Percentiles rank a stretch among this genome's conserved stretches.
Evolutionary conservation across 1,139 yeast genomes (phyloP).

Genomic region (Sugiyamaella novakii): DNA sequence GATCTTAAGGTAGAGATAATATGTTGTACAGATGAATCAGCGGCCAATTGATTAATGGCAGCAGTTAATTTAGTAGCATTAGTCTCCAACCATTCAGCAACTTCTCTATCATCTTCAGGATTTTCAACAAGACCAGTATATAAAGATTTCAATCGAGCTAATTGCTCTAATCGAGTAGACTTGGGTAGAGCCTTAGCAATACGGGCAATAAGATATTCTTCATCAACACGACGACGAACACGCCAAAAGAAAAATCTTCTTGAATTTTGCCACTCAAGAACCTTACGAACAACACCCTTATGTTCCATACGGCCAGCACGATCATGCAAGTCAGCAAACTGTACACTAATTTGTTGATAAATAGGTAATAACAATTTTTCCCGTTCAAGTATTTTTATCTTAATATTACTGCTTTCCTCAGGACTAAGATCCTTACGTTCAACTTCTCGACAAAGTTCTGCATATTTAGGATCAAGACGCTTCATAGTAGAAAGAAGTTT

Average conservation of each 20-base stretch:
- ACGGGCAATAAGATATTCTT: conserved; percentile 80
- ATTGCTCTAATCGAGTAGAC: conserved; percentile 74
- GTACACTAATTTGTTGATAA: conserved; percentile 89
- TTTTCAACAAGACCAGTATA: conserved; percentile 69
- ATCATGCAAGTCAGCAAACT: conserved; percentile 97
- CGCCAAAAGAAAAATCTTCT: conserved; percentile 99
- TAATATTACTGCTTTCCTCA: conserved; percentile 67
- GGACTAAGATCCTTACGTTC: conserved; percentile 53
- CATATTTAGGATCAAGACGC: conserved; percentile 79
- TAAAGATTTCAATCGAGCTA: conserved; percentile 88
- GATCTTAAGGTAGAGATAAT: conserved; percentile 30
- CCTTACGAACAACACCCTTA: conserved; percentile 85
- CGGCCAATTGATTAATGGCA: conserved; percentile 57
- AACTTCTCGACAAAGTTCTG: conserved; percentile 61
- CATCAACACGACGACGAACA: conserved; percentile 91
- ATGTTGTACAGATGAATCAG: conserved; percentile 33
- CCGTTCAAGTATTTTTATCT: conserved; percentile 71
- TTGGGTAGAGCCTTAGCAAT: conserved; percentile 65
- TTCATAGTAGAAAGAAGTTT: conserved; percentile 86
- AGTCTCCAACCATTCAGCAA: conserved; percentile 84
- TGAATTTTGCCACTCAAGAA: conserved; percentile 80
- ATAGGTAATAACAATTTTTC: conserved; percentile 82
- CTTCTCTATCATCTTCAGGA: conserved; percentile 71
- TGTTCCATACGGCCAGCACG: conserved; percentile 97
- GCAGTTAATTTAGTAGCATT: conserved; percentile 66